A percentile compares a stretch with the other conserved stretches of the same genome.
phyloP scores from a whole-genome alignment of 75 land plant genomes.

The Sequoia sempervirens region DNA sequence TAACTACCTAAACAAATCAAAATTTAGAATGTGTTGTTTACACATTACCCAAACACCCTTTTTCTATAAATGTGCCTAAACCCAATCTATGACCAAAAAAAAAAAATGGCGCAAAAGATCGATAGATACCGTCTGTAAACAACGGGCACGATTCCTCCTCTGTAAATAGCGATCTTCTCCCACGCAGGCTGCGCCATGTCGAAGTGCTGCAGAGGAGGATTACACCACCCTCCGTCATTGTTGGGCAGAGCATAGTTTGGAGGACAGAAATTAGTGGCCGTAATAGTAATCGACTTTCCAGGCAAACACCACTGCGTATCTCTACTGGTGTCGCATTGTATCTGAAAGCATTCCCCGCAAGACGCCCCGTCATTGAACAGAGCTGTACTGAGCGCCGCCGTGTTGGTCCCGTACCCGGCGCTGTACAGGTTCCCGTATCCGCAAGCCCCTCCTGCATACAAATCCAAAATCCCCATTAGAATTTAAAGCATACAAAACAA shows the following conservation, averaged over 20 bases:
- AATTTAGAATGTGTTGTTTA: too few relatives aligned
- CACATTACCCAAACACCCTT: too few relatives aligned
- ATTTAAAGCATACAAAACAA: too few relatives aligned
- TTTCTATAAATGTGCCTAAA: too few relatives aligned
- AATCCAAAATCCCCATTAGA: neutral
- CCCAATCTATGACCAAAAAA: too few relatives aligned
- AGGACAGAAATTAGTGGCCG: slow-evolving; percentile 34
- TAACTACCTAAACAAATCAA: too few relatives aligned
- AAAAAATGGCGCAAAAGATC: neutral
- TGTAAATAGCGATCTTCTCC: slow-evolving; percentile 11
- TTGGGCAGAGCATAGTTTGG: slow-evolving; percentile 8
- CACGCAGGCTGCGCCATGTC: slow-evolving; percentile 27
- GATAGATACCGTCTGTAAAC: slow-evolving; percentile 13
- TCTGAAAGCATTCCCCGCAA: slow-evolving; percentile 40
- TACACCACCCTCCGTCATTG: slow-evolving; percentile 30
- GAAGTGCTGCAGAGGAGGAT: slow-evolving; percentile 20
- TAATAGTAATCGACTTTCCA: slow-evolving; percentile 13
- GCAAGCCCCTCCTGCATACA: slow-evolving; percentile 25
- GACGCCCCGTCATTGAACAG: slow-evolving; percentile 25
- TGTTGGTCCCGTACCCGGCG: slow-evolving; percentile 28
- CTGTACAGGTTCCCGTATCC: slow-evolving; percentile 29
- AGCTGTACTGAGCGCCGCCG: slow-evolving; percentile 33
- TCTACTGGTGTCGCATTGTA: slow-evolving; percentile 16
- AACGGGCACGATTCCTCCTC: slow-evolving; percentile 14
- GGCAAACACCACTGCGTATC: slow-evolving; percentile 10